Conservation (phyloP, 352 stramenopile species). For the Globisporangium camurandrum region DNA sequence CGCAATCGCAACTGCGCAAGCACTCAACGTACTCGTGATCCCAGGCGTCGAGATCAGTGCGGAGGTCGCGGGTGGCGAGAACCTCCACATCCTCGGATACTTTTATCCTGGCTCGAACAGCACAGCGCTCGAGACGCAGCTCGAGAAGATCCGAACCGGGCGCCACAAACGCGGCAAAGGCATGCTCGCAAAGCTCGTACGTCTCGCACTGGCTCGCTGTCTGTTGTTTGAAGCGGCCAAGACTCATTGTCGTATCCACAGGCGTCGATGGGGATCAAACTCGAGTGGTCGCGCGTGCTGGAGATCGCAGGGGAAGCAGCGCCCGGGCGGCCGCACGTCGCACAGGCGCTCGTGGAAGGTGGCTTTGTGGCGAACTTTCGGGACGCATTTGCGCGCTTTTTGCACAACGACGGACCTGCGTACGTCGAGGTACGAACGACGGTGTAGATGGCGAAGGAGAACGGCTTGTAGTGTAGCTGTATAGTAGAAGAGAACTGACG, state of each 20-base stretch:
- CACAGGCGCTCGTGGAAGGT: slow-evolving; percentile 67
- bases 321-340: slow-evolving; percentile 71
- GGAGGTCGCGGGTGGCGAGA: slow-evolving; percentile 77
- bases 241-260: too few relatives aligned
- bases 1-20: slow-evolving; percentile 54
- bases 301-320: slow-evolving; percentile 78
- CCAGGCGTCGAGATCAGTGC: slow-evolving; percentile 83
- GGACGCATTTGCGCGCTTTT: slow-evolving; percentile 72
- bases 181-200: slow-evolving; percentile 79
- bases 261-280: slow-evolving; percentile 75
- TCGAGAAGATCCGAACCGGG: slow-evolving; percentile 72
- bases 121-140: slow-evolving; percentile 54
- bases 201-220: too few relatives aligned
- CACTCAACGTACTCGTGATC: slow-evolving; percentile 65
- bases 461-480: background rate
- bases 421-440: slow-evolving; percentile 73
- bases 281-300: slow-evolving; percentile 73
- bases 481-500: background rate
- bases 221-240: too few relatives aligned
- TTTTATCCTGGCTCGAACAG: slow-evolving; percentile 80
- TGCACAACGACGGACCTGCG: slow-evolving; percentile 76
- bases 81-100: slow-evolving; percentile 82
- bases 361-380: slow-evolving; percentile 72
- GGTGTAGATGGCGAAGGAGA: background rate
- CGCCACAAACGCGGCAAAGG: slow-evolving; percentile 74